Base-by-base conservation (phyloP, 2,329 filamentous ascomycete species). In the Aspergillus sp. region DNA sequence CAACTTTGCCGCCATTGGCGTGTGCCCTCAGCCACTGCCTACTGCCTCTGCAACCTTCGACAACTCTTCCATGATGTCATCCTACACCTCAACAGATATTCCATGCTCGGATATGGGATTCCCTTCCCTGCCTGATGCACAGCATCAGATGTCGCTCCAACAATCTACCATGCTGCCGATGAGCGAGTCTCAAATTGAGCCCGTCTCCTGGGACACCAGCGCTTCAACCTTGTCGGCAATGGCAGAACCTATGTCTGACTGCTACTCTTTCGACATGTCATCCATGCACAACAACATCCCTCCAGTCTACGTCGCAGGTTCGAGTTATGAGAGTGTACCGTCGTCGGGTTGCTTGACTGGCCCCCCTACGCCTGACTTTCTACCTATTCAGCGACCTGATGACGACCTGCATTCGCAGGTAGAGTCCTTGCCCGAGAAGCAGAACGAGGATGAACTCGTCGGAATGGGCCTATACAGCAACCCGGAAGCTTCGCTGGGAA, bases 391-490 rank as follows among this genome's bases (percentile, higher is more conserved):
- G 54, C 68, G 73, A 23, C 70, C 71, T n/a, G 68, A 71, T 1
- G 59, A 69, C 27, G 63, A 68, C n/a, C 63, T 67, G 13, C 64
- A 66, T n/a, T 41, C 65, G 21, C 64, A 60, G 7, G 60, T 64
- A 17, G 59, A 83, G 58, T 66, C 82, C 5, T 74, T 85, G 23
- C 81, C 83, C 32, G 81, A 85, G 41, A 80, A 84, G 51, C 85
- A 86, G 27, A 72, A 81, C 13, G 88, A 86, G 39, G 90, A 92
- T 69, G 88, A 92, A 61, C 82, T 94, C 1, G 83, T 92, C n/a
- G 90, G 90, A 19, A 88, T 95, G 84, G 91, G 91, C 0, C 83
- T 95, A 0, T 95, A 95, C 73, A 90, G 92, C 68, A 80, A 85
- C 4, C 90, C 90, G 0, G 88, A 88, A 58, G 84, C 30, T 77